A percentile compares a stretch with the other conserved stretches of the same genome.
phyloP scores from a whole-genome alignment of 1,284 basidiomycete genomes.

The Takashimella koratensis region DNA sequence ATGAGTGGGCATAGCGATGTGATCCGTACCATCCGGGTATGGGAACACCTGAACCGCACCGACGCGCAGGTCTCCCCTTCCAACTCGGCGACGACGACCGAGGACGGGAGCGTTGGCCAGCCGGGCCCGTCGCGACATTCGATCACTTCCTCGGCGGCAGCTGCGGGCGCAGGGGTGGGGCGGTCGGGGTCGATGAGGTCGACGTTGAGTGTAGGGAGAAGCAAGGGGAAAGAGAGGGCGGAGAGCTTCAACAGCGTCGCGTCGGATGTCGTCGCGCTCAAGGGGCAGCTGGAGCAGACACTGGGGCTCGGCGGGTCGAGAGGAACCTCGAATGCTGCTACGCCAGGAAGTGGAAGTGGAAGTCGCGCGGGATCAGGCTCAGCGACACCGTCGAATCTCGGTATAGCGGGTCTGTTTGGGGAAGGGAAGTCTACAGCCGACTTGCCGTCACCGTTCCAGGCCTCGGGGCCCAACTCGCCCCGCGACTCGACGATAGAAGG shows the following conservation, averaged over 20 bases:
- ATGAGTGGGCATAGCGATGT: slow-evolving; percentile 50
- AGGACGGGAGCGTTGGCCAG: background rate
- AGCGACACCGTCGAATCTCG: background rate
- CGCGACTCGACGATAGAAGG: background rate
- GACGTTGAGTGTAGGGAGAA: background rate
- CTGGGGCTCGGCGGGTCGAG: background rate
- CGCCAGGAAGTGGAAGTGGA: background rate
- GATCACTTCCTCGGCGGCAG: background rate
- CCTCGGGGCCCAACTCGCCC: background rate
- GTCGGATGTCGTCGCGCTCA: background rate
- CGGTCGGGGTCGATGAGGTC: background rate
- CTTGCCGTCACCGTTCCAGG: background rate
- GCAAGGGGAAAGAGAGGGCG: background rate
- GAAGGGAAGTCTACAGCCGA: background rate
- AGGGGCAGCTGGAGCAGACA: background rate
- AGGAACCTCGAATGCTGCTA: background rate
- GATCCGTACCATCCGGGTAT: slow-evolving; percentile 45
- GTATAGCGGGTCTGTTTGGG: background rate
- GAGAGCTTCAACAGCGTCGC: background rate
- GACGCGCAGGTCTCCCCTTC: background rate
- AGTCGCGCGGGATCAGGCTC: background rate
- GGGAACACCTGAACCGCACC: slow-evolving; percentile 30
- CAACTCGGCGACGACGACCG: background rate
- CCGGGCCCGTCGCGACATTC: slow-evolving; percentile 4
- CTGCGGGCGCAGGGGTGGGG: background rate